A percentile compares a stretch with the other conserved stretches of the same genome.
phyloP scores from a whole-genome alignment of 441 rosid species.

The Pelargonium citronellum region DNA sequence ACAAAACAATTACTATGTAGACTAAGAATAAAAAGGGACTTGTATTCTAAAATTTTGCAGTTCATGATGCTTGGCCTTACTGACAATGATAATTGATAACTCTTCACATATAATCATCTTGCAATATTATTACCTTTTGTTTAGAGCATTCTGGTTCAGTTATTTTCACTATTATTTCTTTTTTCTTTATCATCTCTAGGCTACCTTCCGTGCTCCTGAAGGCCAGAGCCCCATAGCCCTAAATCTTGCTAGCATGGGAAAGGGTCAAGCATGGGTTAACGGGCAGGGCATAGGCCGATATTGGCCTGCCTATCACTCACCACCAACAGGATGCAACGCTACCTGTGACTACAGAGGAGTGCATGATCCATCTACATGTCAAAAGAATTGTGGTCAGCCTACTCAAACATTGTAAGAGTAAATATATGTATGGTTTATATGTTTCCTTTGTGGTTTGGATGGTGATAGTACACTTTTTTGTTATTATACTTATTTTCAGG shows the following conservation, averaged over 20 bases:
- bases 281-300: constrained; percentile 57
- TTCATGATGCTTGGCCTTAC: too few relatives aligned
- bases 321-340: constrained; percentile 39
- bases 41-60: too few relatives aligned
- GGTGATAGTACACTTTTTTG: not conserved
- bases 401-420: constrained; percentile 52
- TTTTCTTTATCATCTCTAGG: constrained; percentile 24
- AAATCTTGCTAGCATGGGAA: constrained; percentile 59
- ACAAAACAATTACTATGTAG: too few relatives aligned
- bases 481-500: not conserved
- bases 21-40: too few relatives aligned
- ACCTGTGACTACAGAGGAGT: constrained; percentile 58
- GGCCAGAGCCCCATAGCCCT: constrained; percentile 53
- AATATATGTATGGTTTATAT: constrained; percentile 2
- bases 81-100: too few relatives aligned
- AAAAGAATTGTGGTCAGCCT: constrained; percentile 54
- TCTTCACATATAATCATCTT: too few relatives aligned
- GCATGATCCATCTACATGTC: constrained; percentile 42
- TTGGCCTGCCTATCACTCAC: constrained; percentile 57
- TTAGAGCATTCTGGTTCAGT: constrained; percentile 1
- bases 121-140: too few relatives aligned
- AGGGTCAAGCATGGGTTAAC: constrained; percentile 73
- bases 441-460: not conserved
- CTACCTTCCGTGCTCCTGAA: constrained; percentile 36
- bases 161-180: not conserved